A percentile compares a stretch with the other conserved stretches of the same genome.
Evolutionary conservation across 495 filamentous ascomycete genomes (phyloP).

Genomic region (Neurospora sp.): DNA sequence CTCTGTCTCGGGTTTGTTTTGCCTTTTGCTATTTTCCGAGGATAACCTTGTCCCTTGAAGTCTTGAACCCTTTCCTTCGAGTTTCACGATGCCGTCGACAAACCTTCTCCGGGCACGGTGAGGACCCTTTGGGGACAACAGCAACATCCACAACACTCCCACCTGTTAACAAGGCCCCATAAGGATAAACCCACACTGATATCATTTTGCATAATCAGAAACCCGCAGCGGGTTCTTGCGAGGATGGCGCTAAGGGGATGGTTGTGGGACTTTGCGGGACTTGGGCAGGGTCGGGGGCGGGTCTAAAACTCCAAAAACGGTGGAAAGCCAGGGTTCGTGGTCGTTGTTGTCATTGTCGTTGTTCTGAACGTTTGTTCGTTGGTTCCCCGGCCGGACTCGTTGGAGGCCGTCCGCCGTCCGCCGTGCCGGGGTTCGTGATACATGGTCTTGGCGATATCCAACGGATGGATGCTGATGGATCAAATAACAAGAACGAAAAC

Average conservation of each 20-base stretch:
- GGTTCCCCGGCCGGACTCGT: background rate
- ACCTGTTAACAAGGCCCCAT: background rate
- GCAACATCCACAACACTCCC: background rate
- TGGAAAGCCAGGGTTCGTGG: background rate
- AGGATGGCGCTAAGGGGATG: background rate
- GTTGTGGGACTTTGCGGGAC: background rate
- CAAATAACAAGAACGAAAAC: background rate
- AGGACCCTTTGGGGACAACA: background rate
- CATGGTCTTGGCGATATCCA: background rate
- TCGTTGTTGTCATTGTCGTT: background rate
- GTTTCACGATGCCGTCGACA: background rate
- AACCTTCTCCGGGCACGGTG: background rate
- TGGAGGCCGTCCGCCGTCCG: background rate
- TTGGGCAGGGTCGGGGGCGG: background rate
- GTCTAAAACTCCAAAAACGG: background rate
- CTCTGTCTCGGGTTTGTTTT: background rate
- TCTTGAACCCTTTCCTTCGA: background rate
- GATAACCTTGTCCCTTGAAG: too few species aligned
- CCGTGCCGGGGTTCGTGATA: background rate
- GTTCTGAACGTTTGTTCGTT: background rate
- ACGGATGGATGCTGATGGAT: background rate
- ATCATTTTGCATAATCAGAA: background rate
- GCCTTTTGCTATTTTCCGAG: background rate
- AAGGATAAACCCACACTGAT: background rate
- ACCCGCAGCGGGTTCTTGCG: background rate